Percentiles rank a stretch among this genome's conserved stretches.
phyloP scores from a whole-genome alignment of 192 early-diverging fungal genomes.

The Oehlia diaphana region DNA sequence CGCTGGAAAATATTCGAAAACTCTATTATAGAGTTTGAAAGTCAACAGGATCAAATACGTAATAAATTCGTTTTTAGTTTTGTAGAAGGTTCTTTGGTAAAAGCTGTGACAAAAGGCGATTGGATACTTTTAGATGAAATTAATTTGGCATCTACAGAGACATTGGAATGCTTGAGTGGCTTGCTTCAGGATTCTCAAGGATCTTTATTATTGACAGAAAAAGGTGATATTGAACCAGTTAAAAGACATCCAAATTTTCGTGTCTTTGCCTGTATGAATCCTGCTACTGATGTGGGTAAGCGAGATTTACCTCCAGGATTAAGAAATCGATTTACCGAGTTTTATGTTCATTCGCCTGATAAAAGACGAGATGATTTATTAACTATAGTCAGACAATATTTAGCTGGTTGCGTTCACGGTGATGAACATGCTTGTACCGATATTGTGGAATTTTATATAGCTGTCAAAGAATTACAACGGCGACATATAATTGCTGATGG shows the following conservation, averaged over 20 bases:
- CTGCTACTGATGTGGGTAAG: slow-evolving; percentile 97
- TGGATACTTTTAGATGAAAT: slow-evolving; percentile 99
- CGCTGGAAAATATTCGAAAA: slow-evolving; percentile 78
- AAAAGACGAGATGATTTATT: slow-evolving; percentile 75
- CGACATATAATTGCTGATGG: slow-evolving; percentile 86
- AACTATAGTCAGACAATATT: slow-evolving; percentile 76
- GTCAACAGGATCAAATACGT: slow-evolving; percentile 68
- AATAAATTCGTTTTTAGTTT: slow-evolving; percentile 88
- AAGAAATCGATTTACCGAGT: slow-evolving; percentile 91
- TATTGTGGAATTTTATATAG: slow-evolving; percentile 82
- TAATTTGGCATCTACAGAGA: slow-evolving; percentile 95
- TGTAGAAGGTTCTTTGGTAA: slow-evolving; percentile 90
- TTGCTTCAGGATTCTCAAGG: slow-evolving; percentile 80
- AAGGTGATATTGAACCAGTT: slow-evolving; percentile 85
- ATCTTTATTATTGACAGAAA: slow-evolving; percentile 86
- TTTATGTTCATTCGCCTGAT: slow-evolving; percentile 94
- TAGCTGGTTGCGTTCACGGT: slow-evolving; percentile 59
- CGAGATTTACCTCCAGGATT: slow-evolving; percentile 91
- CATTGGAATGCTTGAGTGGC: slow-evolving; percentile 88
- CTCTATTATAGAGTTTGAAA: slow-evolving; percentile 68
- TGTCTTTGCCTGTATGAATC: slow-evolving; percentile 99
- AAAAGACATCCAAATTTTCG: slow-evolving; percentile 90
- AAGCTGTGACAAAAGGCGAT: slow-evolving; percentile 85
- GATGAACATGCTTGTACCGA: slow-evolving; percentile 60
- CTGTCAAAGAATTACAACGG: slow-evolving; percentile 67